Conservation (phyloP, 73 alveolate species). For the Symbiodinium pilosum region DNA sequence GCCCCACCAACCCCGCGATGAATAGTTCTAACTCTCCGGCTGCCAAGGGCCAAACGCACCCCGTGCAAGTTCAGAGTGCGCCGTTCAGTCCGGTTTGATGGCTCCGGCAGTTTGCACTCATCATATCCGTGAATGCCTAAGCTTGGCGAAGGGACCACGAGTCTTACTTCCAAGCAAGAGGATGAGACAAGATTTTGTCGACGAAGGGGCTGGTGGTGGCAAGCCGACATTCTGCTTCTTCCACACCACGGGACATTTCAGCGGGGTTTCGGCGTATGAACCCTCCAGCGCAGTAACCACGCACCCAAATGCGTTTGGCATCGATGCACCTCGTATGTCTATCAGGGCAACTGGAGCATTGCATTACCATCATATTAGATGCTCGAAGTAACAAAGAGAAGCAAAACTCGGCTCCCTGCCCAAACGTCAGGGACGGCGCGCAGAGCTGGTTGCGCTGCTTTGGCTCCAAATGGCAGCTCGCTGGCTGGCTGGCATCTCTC, state of each 20-base stretch:
- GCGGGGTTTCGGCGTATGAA: background rate
- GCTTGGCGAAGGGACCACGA: background rate
- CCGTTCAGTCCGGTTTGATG: background rate
- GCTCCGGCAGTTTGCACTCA: conserved; percentile 72
- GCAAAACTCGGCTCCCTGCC: conserved; percentile 10
- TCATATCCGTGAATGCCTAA: conserved; percentile 68
- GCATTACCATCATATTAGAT: background rate
- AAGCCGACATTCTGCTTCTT: conserved; percentile 10
- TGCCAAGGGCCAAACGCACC: no score
- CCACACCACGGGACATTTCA: background rate
- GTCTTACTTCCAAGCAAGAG: background rate
- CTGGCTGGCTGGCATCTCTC: background rate
- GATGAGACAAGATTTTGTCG: background rate
- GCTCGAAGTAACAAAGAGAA: no score
- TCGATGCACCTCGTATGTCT: conserved; percentile 51
- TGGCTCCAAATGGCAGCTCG: conserved; percentile 64
- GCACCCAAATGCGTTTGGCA: conserved; percentile 33
- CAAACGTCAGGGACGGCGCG: conserved; percentile 48
- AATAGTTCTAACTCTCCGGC: no score
- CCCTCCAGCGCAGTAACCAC: conserved; percentile 32
- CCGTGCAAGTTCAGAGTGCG: background rate
- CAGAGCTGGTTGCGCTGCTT: conserved; percentile 14
- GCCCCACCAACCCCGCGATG: no score
- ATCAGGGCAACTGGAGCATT: background rate
- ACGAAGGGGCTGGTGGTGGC: conserved; percentile 35